Conservation (phyloP, 192 early-diverging fungal species). For the Entomortierella lignicola region DNA sequence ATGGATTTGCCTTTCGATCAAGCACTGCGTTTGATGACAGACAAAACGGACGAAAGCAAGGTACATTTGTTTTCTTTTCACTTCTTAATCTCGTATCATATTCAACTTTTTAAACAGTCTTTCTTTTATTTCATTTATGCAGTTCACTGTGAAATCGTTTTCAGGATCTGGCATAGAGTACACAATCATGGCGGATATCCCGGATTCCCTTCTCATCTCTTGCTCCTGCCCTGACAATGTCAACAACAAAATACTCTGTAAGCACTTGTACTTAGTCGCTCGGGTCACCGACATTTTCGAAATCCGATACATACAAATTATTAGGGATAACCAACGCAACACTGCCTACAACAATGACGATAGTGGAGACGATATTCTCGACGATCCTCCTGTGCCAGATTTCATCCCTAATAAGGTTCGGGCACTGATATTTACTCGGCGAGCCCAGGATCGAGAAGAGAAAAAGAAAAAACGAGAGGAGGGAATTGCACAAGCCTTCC, state of each 20-base stretch:
- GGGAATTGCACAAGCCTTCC: no score
- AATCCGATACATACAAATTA: not conserved
- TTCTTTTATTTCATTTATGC: not conserved
- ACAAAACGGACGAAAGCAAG: not conserved
- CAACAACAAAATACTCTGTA: not conserved
- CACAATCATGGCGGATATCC: not conserved
- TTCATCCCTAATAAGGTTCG: no score
- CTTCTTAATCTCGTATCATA: not conserved
- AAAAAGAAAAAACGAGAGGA: no score
- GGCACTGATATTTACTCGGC: no score
- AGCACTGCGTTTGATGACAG: conserved; percentile 1
- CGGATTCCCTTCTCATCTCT: not conserved
- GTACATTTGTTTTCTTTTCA: not conserved
- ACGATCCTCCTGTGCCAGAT: no score
- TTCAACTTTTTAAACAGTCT: no score
- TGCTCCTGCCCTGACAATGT: conserved; percentile 4
- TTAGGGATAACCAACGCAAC: no score
- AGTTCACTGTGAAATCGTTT: conserved; percentile 7
- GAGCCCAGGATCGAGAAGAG: no score
- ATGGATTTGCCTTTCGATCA: not conserved
- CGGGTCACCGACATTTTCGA: not conserved
- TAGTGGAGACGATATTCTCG: no score
- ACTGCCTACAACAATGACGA: no score
- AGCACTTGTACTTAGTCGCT: not conserved
- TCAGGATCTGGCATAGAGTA: not conserved